Base-by-base conservation (phyloP, 345 rosid species). In the Excoecaria agallocha region DNA sequence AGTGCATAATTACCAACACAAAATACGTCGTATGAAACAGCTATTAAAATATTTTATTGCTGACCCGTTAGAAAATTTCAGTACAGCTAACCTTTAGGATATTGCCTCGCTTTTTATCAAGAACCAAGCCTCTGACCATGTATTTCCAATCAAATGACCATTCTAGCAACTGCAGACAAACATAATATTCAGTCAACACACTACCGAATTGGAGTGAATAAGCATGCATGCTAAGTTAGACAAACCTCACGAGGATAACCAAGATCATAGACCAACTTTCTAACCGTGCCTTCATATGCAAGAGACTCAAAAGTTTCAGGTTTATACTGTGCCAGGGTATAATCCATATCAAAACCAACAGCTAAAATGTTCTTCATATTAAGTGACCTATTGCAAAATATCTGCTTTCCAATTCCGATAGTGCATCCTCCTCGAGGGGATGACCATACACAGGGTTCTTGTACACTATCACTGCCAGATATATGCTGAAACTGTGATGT, bases 271-370 rank as follows among this genome's bases (percentile, higher is more conserved):
- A 95, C 99, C 87, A 95, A 76, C 81, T 95, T 95, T 78, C 73
- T 84, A 75, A 93, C 80, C 24, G 99, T 95, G 84, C 99, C 98
- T 72, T 84, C 88, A 75, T 93, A 95, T 2, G 97, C 94, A 81
- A 95, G 99, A 63, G 98, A 80, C 81, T 95, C 99, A 66, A 95
- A 95, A 61, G 99, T 93, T 72, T 91, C 99, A 45, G 98, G 88
- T 74, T 87, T 95, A 85, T 95, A 95, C 74, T 95, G 99, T 35
- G 99, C 99, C 82, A 93, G 84, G 24, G 99, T 95, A 81, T 95
- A 95, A 81, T 95, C 99, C 99, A 95, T 95, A 82, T 95, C 98
- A 83, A 95, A 93, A 52, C 99, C 99, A 54, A 95, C 91, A 19
- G 99, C 97, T 30, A 91, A 81, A 15, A 91, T 91, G 80, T 84